Conservation (phyloP, 2,329 filamentous ascomycete species). For the Aureobasidium musti region DNA sequence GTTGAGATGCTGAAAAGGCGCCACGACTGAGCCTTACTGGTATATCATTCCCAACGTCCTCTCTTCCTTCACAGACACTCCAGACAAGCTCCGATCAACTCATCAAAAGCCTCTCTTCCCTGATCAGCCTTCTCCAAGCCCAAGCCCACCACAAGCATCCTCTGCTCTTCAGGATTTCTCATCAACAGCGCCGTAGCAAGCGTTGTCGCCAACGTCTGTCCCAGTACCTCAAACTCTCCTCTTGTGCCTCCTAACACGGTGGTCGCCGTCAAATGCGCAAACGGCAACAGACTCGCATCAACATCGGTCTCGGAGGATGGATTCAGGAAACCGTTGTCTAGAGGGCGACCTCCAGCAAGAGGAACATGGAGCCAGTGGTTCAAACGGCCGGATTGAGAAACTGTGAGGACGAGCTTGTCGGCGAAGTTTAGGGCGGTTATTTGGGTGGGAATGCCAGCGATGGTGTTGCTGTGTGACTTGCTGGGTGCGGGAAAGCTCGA, state of each 20-base stretch:
- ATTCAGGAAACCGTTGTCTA: constrained; percentile 57
- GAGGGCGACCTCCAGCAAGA: constrained; percentile 64
- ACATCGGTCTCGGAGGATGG: constrained; percentile 49
- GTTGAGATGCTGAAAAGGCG: background rate
- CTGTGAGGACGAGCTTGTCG: constrained; percentile 87
- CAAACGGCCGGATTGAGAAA: constrained; percentile 80
- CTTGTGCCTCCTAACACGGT: constrained; percentile 84
- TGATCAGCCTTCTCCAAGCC: constrained; percentile 53
- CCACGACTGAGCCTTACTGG: no score
- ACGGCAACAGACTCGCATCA: constrained; percentile 61
- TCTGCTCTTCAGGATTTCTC: constrained; percentile 64
- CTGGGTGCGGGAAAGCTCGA: constrained; percentile 57
- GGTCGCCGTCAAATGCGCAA: constrained; percentile 78
- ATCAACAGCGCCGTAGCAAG: constrained; percentile 78
- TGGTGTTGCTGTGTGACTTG: constrained; percentile 54
- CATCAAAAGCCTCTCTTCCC: constrained; percentile 46
- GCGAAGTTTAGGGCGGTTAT: constrained; percentile 73
- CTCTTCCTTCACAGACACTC: constrained; percentile 34
- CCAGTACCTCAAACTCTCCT: constrained; percentile 72
- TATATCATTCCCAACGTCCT: background rate
- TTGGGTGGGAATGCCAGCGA: constrained; percentile 71
- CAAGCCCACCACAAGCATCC: constrained; percentile 61
- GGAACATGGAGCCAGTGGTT: constrained; percentile 95
- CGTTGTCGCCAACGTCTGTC: constrained; percentile 86
- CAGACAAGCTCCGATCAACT: constrained; percentile 41